Base-by-base conservation (phyloP, 108 stramenopile genomes). In the Skeletonema marinoi region DNA sequence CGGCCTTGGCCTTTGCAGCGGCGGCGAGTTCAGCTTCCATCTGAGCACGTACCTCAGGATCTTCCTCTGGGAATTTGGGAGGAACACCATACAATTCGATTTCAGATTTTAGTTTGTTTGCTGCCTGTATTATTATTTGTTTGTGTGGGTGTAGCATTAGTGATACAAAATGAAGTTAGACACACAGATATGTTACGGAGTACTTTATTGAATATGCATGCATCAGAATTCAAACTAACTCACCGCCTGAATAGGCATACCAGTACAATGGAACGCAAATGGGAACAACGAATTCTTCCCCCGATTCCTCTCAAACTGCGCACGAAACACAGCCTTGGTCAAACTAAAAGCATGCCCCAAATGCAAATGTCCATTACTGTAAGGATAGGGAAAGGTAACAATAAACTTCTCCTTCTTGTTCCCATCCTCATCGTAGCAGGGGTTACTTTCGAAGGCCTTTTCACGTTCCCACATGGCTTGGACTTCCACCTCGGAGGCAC, bases 181-280 rank as follows among this genome's bases (percentile, higher is more conserved):
- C 39, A 41, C 39, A 41, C 10, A 12, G 1, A 41, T 12, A 36
- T 5, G 36, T 12, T 25, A 41, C 39, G 10, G 10, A 12, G 10
- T 0, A 11, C 39, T 41, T 12, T 2, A 41, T 41, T 39, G 9
- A 56, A 56, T 19, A 12, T 19, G 48, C n/a, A 3, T 17, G 17
- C 9, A 41, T 17, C 48, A n/a, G 48, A 50, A 16, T 50, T n/a
- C 48, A 50, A 14, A 19, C 17, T 13, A 25, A 87, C 92, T 74
- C 81, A 92, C 92, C 65, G 97, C 97, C 90, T 98, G 97, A 78
- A 99, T 99, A 21, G 99, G 99, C 97, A 98, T 98, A 60, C 99
- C 99, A 1, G 99, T 99, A 83, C 98, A 98, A 87, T 99, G 99
- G 74, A 98, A 98, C 16, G 95, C 99, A 83, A 99, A 99, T 41